These are phyloP conservation scores for Chalciporus piperatoides DNA, from an alignment of 1,284 basidiomycete genomes.

Conservation along the genomic window DNA sequence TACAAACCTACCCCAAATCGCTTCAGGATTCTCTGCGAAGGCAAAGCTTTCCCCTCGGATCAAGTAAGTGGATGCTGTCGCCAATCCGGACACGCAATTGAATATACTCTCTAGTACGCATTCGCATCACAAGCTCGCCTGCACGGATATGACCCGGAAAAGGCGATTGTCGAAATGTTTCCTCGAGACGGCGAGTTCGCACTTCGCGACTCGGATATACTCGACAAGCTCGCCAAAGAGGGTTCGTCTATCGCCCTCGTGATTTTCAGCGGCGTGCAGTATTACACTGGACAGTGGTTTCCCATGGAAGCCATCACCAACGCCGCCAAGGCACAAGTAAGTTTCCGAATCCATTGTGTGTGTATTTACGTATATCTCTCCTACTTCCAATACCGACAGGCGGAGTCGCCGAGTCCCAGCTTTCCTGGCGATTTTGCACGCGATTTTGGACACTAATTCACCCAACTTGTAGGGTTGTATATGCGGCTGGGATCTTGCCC, in stretches of 20 bases:
- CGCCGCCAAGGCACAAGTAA: constrained; percentile 78
- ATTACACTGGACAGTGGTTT: constrained; percentile 97
- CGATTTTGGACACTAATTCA: constrained; percentile 16
- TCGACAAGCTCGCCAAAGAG: constrained; percentile 70
- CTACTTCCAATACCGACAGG: constrained; percentile 6
- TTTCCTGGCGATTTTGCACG: constrained; percentile 9
- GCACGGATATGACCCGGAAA: constrained; percentile 75
- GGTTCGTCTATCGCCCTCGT: constrained; percentile 81
- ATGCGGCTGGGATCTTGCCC: constrained; percentile 95
- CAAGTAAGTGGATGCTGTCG: constrained; percentile 51
- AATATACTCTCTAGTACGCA: constrained; percentile 68
- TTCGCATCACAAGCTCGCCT: constrained; percentile 83
- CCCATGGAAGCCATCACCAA: constrained; percentile 81
- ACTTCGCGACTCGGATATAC: constrained; percentile 89
- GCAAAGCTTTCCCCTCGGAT: constrained; percentile 94
- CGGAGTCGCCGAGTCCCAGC: constrained; percentile 4
- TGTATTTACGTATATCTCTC: constrained; percentile 29
- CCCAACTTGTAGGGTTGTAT: constrained; percentile 68
- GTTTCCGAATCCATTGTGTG: constrained; percentile 20
- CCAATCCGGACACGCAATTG: constrained; percentile 12
- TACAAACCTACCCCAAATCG: constrained; percentile 83
- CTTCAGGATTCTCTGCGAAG: constrained; percentile 96
- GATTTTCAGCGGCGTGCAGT: constrained; percentile 89
- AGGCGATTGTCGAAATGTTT: constrained; percentile 74
- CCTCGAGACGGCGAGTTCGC: constrained; percentile 83